A percentile compares a stretch with the other conserved stretches of the same genome.
Evolutionary conservation across 1,139 yeast genomes (phyloP).

Genomic region (Debaryomycetaceae sp.): DNA sequence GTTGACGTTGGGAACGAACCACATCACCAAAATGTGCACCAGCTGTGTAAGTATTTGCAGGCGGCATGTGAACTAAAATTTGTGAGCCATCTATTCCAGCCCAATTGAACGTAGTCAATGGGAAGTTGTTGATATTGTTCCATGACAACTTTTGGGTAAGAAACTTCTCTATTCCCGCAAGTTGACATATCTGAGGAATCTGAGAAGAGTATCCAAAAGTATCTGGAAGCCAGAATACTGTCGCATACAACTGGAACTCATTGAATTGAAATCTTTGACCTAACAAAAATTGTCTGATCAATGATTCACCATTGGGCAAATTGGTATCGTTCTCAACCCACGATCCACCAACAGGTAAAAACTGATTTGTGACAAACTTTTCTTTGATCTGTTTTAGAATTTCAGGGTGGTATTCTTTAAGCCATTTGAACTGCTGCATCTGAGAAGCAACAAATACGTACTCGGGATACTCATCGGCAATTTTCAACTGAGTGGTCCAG

Average conservation of each 20-base stretch:
- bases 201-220: constrained; percentile 96
- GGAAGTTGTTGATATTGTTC: constrained; percentile 91
- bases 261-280: constrained; percentile 84
- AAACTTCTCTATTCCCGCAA: constrained; percentile 79
- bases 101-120: constrained; percentile 92
- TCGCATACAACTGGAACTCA: constrained; percentile 73
- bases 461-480: constrained; percentile 87
- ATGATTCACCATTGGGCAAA: constrained; percentile 87
- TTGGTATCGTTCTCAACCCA: constrained; percentile 99
- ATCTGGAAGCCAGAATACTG: constrained; percentile 92
- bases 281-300: constrained; percentile 80
- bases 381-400: constrained; percentile 60
- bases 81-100: constrained; percentile 91
- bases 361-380: constrained; percentile 69
- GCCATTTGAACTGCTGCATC: constrained; percentile 94
- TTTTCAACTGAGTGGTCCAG: constrained; percentile 88
- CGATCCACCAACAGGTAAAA: constrained; percentile 90
- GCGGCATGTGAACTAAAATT: constrained; percentile 95
- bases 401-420: constrained; percentile 79
- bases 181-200: constrained; percentile 86
- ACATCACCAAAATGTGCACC: constrained; percentile 92
- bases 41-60: constrained; percentile 93
- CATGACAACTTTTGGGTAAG: constrained; percentile 92
- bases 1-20: constrained; percentile 70
- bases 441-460: constrained; percentile 93